These are phyloP conservation scores for Apiospora marii DNA, from an alignment of 2,329 filamentous ascomycete species.

Conservation along the genomic window DNA sequence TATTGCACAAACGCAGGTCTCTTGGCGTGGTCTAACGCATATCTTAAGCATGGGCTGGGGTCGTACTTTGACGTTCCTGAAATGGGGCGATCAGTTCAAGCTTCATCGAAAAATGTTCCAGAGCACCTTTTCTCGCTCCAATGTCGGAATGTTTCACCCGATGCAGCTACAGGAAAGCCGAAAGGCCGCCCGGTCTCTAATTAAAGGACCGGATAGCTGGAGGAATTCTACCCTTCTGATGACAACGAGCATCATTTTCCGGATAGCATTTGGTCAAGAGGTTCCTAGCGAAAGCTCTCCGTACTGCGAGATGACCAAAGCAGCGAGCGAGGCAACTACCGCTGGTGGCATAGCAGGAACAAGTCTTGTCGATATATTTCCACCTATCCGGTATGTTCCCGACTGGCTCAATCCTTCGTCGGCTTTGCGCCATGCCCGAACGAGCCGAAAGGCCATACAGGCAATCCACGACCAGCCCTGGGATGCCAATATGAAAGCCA, in stretches of 20 bases:
- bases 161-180: conserved; percentile 44
- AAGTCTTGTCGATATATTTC: conserved; percentile 58
- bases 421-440: conserved; percentile 36
- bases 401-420: conserved; percentile 39
- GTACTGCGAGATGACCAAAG: conserved; percentile 34
- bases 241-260: conserved; percentile 39
- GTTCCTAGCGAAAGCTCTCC: conserved; percentile 34
- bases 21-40: background rate
- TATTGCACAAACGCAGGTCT: background rate
- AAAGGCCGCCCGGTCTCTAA: conserved; percentile 38
- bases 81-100: conserved; percentile 48
- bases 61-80: conserved; percentile 37
- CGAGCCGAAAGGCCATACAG: conserved; percentile 30
- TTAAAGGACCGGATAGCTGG: conserved; percentile 34
- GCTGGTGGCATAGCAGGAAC: conserved; percentile 39
- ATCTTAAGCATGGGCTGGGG: conserved; percentile 36
- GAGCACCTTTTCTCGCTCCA: conserved; percentile 47
- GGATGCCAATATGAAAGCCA: conserved; percentile 38
- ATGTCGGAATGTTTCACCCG: conserved; percentile 41
- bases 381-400: conserved; percentile 52
- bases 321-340: conserved; percentile 29
- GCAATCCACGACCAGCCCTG: conserved; percentile 54
- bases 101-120: conserved; percentile 51
- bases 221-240: conserved; percentile 35
- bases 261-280: conserved; percentile 38